These are phyloP conservation scores for Leccinellum albellum DNA, from an alignment of 768 basidiomycete species.

Conservation along the genomic window DNA sequence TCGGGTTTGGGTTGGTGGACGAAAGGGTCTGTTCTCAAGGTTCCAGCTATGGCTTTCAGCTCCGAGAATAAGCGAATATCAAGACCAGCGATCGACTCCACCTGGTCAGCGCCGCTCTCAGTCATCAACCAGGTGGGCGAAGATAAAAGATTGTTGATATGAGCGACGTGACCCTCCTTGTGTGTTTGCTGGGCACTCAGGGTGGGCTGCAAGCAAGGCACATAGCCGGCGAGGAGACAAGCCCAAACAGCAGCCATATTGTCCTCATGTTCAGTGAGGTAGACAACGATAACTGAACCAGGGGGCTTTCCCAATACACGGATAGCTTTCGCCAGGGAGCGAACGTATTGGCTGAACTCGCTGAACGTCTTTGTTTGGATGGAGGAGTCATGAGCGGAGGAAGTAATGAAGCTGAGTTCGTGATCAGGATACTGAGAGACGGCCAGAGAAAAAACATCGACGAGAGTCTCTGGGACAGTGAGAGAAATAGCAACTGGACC, in stretches of 20 bases:
- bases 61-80: conserved; percentile 26
- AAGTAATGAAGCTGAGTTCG: conserved; percentile 26
- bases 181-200: conserved; percentile 32
- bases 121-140: conserved; percentile 30
- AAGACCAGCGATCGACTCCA: conserved; percentile 21
- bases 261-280: conserved; percentile 32
- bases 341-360: conserved; percentile 14
- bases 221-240: conserved; percentile 27
- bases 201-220: conserved; percentile 32
- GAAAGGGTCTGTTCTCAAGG: conserved; percentile 3
- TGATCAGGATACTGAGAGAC: conserved; percentile 19
- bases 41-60: conserved; percentile 17
- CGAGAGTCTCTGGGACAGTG: conserved; percentile 14
- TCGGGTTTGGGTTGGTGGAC: conserved; percentile 1
- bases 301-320: conserved; percentile 21
- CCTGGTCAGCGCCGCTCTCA: conserved; percentile 25
- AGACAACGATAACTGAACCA: conserved; percentile 25
- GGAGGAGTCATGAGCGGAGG: conserved; percentile 29
- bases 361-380: conserved; percentile 24
- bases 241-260: conserved; percentile 33
- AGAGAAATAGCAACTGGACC: conserved; percentile 11
- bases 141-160: conserved; percentile 26
- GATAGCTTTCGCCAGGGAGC: conserved; percentile 19
- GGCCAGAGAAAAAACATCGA: conserved; percentile 22
- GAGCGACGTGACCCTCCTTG: conserved; percentile 27